These are phyloP conservation scores for Knufia fluminis DNA, from an alignment of 2,329 filamentous ascomycete genomes.

Conservation along the genomic window DNA sequence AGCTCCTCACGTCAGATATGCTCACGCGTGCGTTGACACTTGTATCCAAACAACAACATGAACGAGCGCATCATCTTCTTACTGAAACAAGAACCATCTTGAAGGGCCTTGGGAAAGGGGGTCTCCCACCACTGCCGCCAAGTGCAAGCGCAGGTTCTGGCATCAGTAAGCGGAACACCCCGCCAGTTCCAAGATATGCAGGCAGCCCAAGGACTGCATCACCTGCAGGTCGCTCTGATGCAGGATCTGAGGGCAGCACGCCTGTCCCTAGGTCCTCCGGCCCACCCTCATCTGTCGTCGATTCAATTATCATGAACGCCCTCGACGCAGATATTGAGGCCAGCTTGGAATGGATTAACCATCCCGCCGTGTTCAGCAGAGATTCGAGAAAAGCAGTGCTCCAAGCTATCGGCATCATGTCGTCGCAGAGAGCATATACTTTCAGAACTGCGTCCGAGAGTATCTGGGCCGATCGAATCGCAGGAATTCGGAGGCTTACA, in stretches of 20 bases:
- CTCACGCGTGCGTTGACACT: slow-evolving; percentile 83
- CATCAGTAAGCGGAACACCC: slow-evolving; percentile 31
- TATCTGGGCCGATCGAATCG: slow-evolving; percentile 76
- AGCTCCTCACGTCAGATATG: slow-evolving; percentile 96
- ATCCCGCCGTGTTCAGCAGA: slow-evolving; percentile 86
- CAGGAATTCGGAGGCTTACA: slow-evolving; percentile 70
- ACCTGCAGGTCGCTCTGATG: slow-evolving; percentile 24
- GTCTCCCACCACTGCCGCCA: slow-evolving; percentile 77
- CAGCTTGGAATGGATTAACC: slow-evolving; percentile 92
- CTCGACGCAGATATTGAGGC: slow-evolving; percentile 86
- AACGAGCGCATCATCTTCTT: slow-evolving; percentile 83
- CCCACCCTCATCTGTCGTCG: slow-evolving; percentile 45
- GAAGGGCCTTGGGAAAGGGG: slow-evolving; percentile 90
- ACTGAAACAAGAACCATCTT: slow-evolving; percentile 91
- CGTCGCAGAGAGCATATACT: slow-evolving; percentile 85
- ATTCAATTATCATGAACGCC: slow-evolving; percentile 68
- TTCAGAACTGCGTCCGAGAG: slow-evolving; percentile 84
- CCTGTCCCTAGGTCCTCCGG: slow-evolving; percentile 38
- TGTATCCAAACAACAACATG: slow-evolving; percentile 83
- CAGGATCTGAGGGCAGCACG: slow-evolving; percentile 35
- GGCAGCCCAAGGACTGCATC: slow-evolving; percentile 25
- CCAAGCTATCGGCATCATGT: slow-evolving; percentile 93
- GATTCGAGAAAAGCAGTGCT: slow-evolving; percentile 93
- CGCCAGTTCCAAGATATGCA: slow-evolving; percentile 30
- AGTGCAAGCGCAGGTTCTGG: slow-evolving; percentile 34